These are phyloP conservation scores for Daldinia grandis DNA, from an alignment of 495 filamentous ascomycete species.

Conservation along the genomic window DNA sequence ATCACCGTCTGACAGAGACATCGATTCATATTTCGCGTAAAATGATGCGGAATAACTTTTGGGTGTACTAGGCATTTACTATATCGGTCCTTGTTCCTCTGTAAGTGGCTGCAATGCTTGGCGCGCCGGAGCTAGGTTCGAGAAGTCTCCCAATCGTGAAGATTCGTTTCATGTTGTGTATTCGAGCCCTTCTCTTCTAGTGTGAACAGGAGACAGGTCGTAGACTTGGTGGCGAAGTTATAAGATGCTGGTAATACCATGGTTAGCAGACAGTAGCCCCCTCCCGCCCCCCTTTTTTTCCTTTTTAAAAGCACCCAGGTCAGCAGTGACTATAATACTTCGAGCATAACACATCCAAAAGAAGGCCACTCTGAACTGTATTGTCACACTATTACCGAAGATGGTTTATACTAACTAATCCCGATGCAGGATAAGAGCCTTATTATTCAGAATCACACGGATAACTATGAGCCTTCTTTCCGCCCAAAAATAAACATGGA, in stretches of 20 bases:
- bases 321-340: neutral
- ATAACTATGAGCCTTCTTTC: neutral
- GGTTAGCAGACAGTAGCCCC: neutral
- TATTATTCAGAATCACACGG: neutral
- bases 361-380: neutral
- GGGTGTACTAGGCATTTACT: conserved; percentile 47
- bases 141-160: neutral
- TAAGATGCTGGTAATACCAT: conserved; percentile 9
- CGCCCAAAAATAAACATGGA: neutral
- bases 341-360: neutral
- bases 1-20: neutral
- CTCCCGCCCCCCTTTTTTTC: no score
- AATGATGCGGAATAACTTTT: conserved; percentile 39
- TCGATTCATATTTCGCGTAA: conserved; percentile 1
- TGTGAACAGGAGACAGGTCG: conserved; percentile 13
- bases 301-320: no score
- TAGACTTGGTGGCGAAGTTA: conserved; percentile 6
- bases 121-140: neutral
- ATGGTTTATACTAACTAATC: neutral
- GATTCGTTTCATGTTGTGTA: neutral
- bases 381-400: neutral
- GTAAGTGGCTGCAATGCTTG: neutral
- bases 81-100: no score
- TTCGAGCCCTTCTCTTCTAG: neutral
- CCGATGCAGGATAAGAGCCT: neutral